A percentile compares a stretch with the other conserved stretches of the same genome.
Conservation (phyloP, 108 stramenopile species). For the Stephanodiscus minutulus region DNA sequence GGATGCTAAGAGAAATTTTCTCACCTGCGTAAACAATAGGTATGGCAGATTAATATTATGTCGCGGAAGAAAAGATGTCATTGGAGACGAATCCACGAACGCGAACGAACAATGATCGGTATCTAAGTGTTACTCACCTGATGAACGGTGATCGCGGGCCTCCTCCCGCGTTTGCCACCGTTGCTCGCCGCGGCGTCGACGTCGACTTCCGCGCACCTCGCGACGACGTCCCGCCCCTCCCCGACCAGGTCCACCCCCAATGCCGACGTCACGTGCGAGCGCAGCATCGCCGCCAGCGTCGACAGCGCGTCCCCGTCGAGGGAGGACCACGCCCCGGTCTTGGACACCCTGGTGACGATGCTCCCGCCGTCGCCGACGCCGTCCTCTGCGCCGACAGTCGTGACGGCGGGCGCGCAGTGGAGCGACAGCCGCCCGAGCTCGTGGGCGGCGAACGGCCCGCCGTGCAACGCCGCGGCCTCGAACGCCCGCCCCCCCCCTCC, state of each 20-base stretch:
- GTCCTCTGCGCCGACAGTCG: not conserved
- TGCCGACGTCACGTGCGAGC: constrained; percentile 49
- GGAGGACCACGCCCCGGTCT: constrained; percentile 27
- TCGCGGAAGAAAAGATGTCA: not conserved
- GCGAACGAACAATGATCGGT: not conserved
- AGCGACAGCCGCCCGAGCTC: constrained; percentile 56
- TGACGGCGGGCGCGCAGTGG: constrained; percentile 27
- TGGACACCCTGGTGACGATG: not conserved
- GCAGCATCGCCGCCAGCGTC: constrained; percentile 45
- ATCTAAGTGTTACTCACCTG: constrained; percentile 1
- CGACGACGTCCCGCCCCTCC: constrained; percentile 48
- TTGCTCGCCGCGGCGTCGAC: not conserved
- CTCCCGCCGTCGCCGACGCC: not conserved
- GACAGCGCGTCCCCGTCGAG: constrained; percentile 51
- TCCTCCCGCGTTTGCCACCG: constrained; percentile 1
- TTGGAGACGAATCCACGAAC: not conserved
- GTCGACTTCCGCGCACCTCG: constrained; percentile 15
- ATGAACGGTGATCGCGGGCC: constrained; percentile 34
- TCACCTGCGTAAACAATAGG: not conserved
- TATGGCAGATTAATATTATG: too few relatives aligned
- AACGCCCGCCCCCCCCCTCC: not conserved
- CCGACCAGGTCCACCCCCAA: constrained; percentile 50
- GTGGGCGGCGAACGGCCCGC: constrained; percentile 47
- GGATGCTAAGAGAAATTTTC: too few relatives aligned
- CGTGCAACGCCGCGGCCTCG: constrained; percentile 18